Evolutionary conservation across 805 yeast species (phyloP), one percentile per base, ranked within the genome.

Genomic region (Candida saitoana): DNA sequence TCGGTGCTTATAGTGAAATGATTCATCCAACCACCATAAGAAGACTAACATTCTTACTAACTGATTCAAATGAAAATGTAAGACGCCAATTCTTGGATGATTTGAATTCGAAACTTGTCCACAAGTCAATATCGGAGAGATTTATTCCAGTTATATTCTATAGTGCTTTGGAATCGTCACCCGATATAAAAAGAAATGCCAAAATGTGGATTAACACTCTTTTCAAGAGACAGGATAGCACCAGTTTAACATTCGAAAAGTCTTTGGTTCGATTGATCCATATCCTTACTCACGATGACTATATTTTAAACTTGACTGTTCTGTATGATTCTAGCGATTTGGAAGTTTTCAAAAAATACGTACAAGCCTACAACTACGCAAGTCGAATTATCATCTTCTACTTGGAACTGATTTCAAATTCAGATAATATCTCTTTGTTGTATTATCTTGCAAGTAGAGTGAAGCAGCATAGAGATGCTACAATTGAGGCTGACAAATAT

Each of bases 371-470:
- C 43, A 59, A 67, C 0, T 80, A 78, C 50, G 80, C 84, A 0
- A 53, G 79, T 40, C 80, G 79, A 36, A 84, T 82, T 48, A 59
- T 88, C 22, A 50, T 76, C 1, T 84, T 77, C 57, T 84, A 71
- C 45, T 57, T 87, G 39, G 81, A 75, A 31, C 55, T 76, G 3
- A 73, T 87, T 36, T 82, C 83, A 0, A 78, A 72, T 2, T 73
- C 75, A 35, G 82, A 81, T 22, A 90, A 88, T 51, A 67, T 85
- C 27, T 83, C 91, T 5, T 58, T 87, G 44, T 58, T 89, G 4
- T 88, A 79, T 55, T 88, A 89, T 57, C 65, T 87, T 38, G 80
- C 93, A 0, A 84, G 84, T 44, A 72, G 95, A 41, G 74, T 87
- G 15, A 88, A 87, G 56, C 95, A 87, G 57, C 84, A 81, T 51